A percentile compares a stretch with the other conserved stretches of the same genome.
Conservation (phyloP, 306 rosid genomes). For the Urtica urens region DNA sequence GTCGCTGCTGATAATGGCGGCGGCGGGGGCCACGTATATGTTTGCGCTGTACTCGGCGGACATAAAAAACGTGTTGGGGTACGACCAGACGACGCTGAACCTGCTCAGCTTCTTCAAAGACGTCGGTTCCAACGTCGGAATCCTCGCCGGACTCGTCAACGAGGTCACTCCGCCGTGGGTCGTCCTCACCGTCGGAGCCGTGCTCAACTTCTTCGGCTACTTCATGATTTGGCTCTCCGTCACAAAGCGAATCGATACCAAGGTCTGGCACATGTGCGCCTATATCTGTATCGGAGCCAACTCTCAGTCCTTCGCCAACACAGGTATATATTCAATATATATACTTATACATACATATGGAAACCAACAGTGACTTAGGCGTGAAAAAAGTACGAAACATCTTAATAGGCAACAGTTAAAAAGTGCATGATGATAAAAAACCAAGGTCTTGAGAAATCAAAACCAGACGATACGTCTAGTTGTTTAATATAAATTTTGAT, state of each 20-base stretch:
- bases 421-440: no score
- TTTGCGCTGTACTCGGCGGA: constrained; percentile 58
- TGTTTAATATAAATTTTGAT: no score
- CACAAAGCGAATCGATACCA: constrained; percentile 18
- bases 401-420: no score
- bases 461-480: no score
- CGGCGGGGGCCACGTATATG: constrained; percentile 77
- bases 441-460: no score
- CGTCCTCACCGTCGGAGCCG: constrained; percentile 32
- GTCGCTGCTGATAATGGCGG: constrained; percentile 61
- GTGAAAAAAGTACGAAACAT: no score
- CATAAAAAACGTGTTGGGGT: constrained; percentile 41
- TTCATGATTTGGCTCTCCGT: constrained; percentile 51
- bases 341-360: background rate
- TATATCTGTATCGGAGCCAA: constrained; percentile 44
- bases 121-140: constrained; percentile 60
- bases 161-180: constrained; percentile 77
- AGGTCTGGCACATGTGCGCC: constrained; percentile 41
- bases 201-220: constrained; percentile 43
- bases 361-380: no score
- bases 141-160: constrained; percentile 60
- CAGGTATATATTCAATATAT: constrained; percentile 22
- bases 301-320: constrained; percentile 45
- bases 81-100: constrained; percentile 77
- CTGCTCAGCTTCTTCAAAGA: constrained; percentile 82